These are phyloP conservation scores for Exophiala xenobiotica DNA, from an alignment of 2,329 filamentous ascomycete species.

Conservation along the genomic window DNA sequence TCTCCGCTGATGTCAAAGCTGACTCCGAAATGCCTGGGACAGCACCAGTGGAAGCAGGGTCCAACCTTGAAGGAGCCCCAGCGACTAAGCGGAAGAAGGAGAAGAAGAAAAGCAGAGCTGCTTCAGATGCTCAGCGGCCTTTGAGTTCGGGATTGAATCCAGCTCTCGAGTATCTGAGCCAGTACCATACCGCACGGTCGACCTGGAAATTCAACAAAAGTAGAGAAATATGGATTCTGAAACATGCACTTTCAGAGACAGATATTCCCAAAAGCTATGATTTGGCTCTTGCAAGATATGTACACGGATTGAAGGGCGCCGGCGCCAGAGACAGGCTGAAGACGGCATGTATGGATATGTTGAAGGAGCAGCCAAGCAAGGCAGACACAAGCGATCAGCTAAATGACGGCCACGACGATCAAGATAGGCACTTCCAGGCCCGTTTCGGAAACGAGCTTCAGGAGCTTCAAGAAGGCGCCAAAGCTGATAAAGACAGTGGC, in stretches of 20 bases:
- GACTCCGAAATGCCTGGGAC: constrained; percentile 35
- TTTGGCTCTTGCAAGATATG: constrained; percentile 70
- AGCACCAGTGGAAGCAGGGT: neutral
- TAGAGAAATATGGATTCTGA: constrained; percentile 79
- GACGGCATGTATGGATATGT: constrained; percentile 63
- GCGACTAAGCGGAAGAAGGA: constrained; percentile 27
- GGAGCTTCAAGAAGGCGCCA: constrained; percentile 20
- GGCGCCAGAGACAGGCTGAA: constrained; percentile 65
- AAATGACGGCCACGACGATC: neutral
- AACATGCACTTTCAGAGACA: constrained; percentile 72
- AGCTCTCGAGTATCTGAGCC: constrained; percentile 63
- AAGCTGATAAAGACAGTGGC: constrained; percentile 39
- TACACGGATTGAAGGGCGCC: constrained; percentile 74
- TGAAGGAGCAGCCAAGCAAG: constrained; percentile 57
- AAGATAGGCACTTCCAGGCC: constrained; percentile 10
- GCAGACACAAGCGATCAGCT: neutral
- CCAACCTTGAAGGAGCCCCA: constrained; percentile 4
- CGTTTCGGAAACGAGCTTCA: constrained; percentile 11
- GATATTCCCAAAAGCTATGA: constrained; percentile 72
- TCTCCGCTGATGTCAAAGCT: constrained; percentile 62
- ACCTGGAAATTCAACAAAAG: constrained; percentile 98
- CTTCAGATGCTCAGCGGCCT: constrained; percentile 27
- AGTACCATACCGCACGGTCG: constrained; percentile 68
- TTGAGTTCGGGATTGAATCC: constrained; percentile 23
- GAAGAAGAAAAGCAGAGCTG: constrained; percentile 35